Base-by-base conservation (phyloP, 2,329 filamentous ascomycete genomes). In the Pyrenochaeta sp. region DNA sequence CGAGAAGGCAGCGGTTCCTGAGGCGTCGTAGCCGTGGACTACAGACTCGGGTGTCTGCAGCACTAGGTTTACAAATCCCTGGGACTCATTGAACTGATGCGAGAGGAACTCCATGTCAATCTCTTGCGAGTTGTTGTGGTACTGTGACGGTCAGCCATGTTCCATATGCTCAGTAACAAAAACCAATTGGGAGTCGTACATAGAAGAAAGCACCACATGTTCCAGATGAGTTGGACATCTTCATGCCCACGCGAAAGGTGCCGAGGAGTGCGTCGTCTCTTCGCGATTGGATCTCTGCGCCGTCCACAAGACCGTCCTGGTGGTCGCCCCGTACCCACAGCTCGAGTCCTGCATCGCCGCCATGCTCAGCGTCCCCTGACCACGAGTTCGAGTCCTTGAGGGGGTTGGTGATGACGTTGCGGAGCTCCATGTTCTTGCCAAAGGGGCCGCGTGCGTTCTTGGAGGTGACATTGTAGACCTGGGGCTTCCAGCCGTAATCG, bases 131-230 rank as follows among this genome's bases (percentile, higher is more conserved):
- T 93, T 87, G 72, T 92, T 91, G 76, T 85, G 86, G 73, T 91
- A 92, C 89, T 91, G 56, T 33, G 30, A 2, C 35, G 15, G 48
- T 64, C 56, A 68, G 60, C 44, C 33, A 36, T 30, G 36, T 33
- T 0, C 7, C n/a, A n/a, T n/a, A n/a, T n/a, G n/a, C n/a, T n/a
- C n/a, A n/a, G n/a, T n/a, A n/a, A n/a, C n/a, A n/a, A n/a, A n/a
- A n/a, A n/a, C n/a, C n/a, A n/a, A n/a, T n/a, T 11, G 18, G 20
- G 18, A 14, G 17, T 39, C 17, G 51, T 75, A 90, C 87, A 86
- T 89, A 94, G 75, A 92, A 93, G 76, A 93, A 92, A 6, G 90
- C 90, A 27, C 85, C 87, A 71, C 90, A 93, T 1, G 90, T 93
- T 21, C 90, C 90, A 1, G 79, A 75, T 6, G 83, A 77, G 33